A percentile compares a stretch with the other conserved stretches of the same genome.
These are phyloP conservation scores for Gossypium australe DNA, from an alignment of 345 rosid genomes.

Conservation along the genomic window DNA sequence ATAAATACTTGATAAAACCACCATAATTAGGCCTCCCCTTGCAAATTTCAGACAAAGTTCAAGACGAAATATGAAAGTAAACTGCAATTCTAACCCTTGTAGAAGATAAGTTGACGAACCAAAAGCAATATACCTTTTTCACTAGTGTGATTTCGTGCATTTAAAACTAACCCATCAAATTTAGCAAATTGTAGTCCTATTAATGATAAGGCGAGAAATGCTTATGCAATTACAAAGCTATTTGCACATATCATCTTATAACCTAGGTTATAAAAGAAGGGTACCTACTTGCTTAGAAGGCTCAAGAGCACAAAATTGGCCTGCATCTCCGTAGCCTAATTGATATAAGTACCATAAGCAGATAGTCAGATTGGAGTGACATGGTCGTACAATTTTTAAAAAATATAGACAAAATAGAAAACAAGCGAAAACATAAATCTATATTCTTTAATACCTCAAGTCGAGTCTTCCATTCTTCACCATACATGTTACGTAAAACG, in stretches of 20 bases:
- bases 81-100: background rate
- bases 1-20: background rate
- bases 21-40: background rate
- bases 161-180: background rate
- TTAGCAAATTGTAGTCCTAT: background rate
- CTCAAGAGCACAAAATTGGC: constrained; percentile 79
- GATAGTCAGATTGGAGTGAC: background rate
- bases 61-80: background rate
- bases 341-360: constrained; percentile 14
- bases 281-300: constrained; percentile 71
- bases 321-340: constrained; percentile 81
- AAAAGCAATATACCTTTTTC: constrained; percentile 53
- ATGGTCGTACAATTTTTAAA: background rate
- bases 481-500: constrained; percentile 50
- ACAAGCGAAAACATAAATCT: background rate
- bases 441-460: constrained; percentile 58
- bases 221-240: background rate
- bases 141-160: constrained; percentile 22
- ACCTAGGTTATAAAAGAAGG: constrained; percentile 1
- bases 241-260: background rate
- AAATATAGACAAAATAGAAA: background rate
- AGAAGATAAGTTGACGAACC: background rate
- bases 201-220: background rate
- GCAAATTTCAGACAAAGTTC: constrained; percentile 1
- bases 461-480: constrained; percentile 78